Base-by-base conservation (phyloP, 2,329 filamentous ascomycete species). In the Raffaelea deltoideospora region DNA sequence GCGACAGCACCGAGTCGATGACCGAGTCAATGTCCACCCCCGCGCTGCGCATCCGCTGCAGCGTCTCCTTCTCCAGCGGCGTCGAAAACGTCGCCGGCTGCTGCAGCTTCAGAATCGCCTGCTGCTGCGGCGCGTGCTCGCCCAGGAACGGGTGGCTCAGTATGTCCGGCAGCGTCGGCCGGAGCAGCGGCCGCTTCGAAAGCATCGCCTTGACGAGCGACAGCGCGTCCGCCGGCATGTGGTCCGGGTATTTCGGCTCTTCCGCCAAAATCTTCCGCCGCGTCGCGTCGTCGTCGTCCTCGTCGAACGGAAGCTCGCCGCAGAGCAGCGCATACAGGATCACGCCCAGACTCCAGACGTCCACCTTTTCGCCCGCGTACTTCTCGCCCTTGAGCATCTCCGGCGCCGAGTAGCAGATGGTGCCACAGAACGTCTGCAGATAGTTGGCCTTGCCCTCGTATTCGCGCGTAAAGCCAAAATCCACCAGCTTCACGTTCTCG, bases 321-420 rank as follows among this genome's bases (percentile, higher is more conserved):
- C 79, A 84, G 20, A 92, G 62, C 40, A 92, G 61, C 34, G 84
- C 83, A 51, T 87, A 90, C 2, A 90, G 64, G 42, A 92, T 90
- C 38, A 92, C 79, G 11, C 84, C 83, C 45, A 92, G 54, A 50
- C 84, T 90, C 84, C 84, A 98, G 5, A 98, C 86, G 51, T 98
- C 90, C 34, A 98, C 88, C 61, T 95, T 96, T 61, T 95, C 86
- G 20, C 86, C 88, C 0, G 87, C 90, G 53, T 98, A 98, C 57
- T 93, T 96, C 56, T 98, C 90, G 28, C 87, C 90, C 56, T 90
- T 94, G 29, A 98, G 68, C 90, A 98, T 98, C 58, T 98, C 90
- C 3, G 90, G 90, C 3, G 90, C 90, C 37, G 86, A 94, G 58
- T 98, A 98, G 61, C 88, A 96, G 43, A 98, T 79, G 0, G 90